Base-by-base conservation (phyloP, 2,329 filamentous ascomycete genomes). In the Polytolypa hystricis region DNA sequence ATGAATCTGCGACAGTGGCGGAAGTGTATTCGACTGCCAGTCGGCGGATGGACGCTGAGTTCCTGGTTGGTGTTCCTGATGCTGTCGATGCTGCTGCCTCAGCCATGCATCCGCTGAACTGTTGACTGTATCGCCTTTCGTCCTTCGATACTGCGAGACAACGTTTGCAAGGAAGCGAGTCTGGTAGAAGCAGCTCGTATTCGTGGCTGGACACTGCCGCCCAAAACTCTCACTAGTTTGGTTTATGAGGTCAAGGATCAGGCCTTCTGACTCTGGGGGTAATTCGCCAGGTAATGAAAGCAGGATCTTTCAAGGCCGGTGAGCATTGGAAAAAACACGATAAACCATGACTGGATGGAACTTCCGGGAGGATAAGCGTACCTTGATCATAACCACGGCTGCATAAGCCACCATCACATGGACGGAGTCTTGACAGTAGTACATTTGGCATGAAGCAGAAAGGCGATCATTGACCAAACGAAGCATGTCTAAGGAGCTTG, bases 341-440 rank as follows among this genome's bases (percentile, higher is more conserved):
- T 7, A 14, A 9, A n/a, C 12, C 3, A 28, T 21, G 14, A 21
- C 12, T 12, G 6, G 6, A 21, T 20, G 10, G 15, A 10, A 27
- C 27, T 18, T 11, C 9, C 9, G 12, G 9, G 4, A 15, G n/a
- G 10, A 18, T n/a, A 25, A 25, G n/a, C 19, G 19, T 35, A 45
- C 43, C 44, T 62, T 64, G 30, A 62, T 52, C 2, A 62, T 44
- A 35, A 62, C 61, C 2, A 58, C 55, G 9, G 59, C 56, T n/a
- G 57, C 54, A 40, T 65, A 62, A 3, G 61, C 61, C 11, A 55
- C 57, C 61, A 64, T 64, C 10, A 62, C 57, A 41, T 64, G 61
- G 4, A 65, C 48, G 1, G 60, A 62, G 35, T 64, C 60, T 41
- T 64, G 60, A 3, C 54, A 56, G 42, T 62, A 64, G 38, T 57